These are phyloP conservation scores for Herpetomonas samuelpessoai DNA, from an alignment of 208 protist species.

Conservation along the genomic window DNA sequence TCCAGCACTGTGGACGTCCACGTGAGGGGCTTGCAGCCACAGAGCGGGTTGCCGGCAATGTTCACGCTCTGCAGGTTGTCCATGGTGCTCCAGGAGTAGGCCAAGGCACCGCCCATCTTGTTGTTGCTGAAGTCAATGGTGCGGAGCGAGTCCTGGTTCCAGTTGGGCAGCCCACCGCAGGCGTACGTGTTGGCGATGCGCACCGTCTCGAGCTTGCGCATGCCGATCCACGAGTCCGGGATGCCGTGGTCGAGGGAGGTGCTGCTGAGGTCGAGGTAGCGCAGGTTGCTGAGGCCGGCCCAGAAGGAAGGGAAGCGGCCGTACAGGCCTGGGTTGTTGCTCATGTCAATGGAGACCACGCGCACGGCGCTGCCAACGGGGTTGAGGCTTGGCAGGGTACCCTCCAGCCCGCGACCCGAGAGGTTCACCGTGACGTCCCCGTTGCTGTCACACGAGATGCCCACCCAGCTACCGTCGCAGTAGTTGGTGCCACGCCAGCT, in stretches of 20 bases:
- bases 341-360: conserved; percentile 22
- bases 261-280: conserved; percentile 17
- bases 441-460: conserved; percentile 21
- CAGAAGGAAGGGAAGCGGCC: conserved; percentile 12
- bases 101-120: conserved; percentile 16
- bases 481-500: conserved; percentile 18
- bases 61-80: conserved; percentile 3
- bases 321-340: conserved; percentile 15
- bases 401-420: conserved; percentile 11
- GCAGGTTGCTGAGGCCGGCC: conserved; percentile 14
- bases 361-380: not conserved
- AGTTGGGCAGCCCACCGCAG: conserved; percentile 18
- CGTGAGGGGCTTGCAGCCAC: conserved; percentile 7
- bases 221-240: conserved; percentile 12
- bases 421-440: conserved; percentile 17
- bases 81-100: conserved; percentile 7
- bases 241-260: conserved; percentile 15
- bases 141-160: conserved; percentile 10
- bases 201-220: conserved; percentile 16
- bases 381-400: conserved; percentile 8
- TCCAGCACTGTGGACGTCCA: conserved; percentile 10
- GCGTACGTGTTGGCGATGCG: conserved; percentile 22
- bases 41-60: conserved; percentile 13
- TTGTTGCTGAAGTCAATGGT: conserved; percentile 19
- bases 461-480: conserved; percentile 17